Evolutionary conservation across 2,329 filamentous ascomycete genomes (phyloP).

Genomic region (Cladosporium phlei): DNA sequence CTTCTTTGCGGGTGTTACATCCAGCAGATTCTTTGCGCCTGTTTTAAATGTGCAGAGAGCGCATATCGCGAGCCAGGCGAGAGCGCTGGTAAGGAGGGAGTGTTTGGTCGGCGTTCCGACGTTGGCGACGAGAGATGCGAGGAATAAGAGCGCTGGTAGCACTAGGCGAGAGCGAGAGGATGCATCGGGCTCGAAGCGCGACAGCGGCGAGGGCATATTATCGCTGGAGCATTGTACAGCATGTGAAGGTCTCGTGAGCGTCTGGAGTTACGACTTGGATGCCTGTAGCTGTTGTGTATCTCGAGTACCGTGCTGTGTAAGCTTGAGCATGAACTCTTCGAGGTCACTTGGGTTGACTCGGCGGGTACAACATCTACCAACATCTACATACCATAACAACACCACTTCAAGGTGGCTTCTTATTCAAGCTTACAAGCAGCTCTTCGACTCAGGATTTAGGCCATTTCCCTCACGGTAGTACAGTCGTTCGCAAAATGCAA

Average conservation of each 20-base stretch:
- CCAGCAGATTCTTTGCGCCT: conserved; percentile 23
- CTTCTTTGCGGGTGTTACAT: conserved; percentile 24
- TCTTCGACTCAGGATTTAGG: too few species aligned
- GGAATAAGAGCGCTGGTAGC: conserved; percentile 31
- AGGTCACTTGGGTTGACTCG: too few species aligned
- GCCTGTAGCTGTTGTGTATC: neutral
- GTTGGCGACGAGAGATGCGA: conserved; percentile 32
- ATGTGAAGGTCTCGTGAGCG: neutral
- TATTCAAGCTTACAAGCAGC: too few species aligned
- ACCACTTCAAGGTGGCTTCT: too few species aligned
- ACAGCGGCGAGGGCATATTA: conserved; percentile 23
- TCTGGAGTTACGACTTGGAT: neutral
- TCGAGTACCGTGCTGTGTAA: conserved; percentile 3
- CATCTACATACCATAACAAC: too few species aligned
- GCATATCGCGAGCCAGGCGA: conserved; percentile 41
- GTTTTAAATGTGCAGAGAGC: conserved; percentile 30
- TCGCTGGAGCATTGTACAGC: conserved; percentile 10
- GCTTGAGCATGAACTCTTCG: too few species aligned
- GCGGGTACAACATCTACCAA: too few species aligned
- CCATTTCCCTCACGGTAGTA: too few species aligned
- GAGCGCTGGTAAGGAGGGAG: conserved; percentile 39
- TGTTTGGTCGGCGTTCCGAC: conserved; percentile 35
- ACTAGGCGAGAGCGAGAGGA: conserved; percentile 13
- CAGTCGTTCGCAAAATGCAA: too few species aligned
- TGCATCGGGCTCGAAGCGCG: conserved; percentile 22